Base-by-base conservation (phyloP, 75 land plant species). In the Pinus tabuliformis region DNA sequence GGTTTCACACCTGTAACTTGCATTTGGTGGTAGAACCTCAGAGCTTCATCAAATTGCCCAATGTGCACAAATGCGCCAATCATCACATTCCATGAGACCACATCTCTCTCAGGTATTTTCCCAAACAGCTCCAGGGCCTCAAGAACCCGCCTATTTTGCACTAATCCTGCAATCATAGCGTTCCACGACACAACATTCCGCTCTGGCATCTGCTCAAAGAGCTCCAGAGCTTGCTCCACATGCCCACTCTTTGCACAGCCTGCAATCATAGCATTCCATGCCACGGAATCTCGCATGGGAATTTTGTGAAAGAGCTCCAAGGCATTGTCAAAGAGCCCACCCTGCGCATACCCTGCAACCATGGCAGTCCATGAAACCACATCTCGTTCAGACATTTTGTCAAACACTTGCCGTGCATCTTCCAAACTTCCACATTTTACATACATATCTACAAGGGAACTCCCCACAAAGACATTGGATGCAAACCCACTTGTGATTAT, bases 341-440 rank as follows among this genome's bases (percentile, higher is more conserved):
- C 33, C 18, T 76, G 78, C 1, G 83, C 84, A 81, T 81, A 81
- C 37, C 59, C 84, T 26, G 58, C 61, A 70, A 83, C 59, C 76
- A 83, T 75, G 3, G 83, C 84, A 75, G 64, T 83, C 83, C 84
- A 83, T 20, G 83, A 75, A 18, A 81, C 77, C 49, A 75, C 26
- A 37, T 83, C 83, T 75, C 77, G 56, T n/a, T 58, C 58, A 37
- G 77, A 20, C 78, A 83, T 75, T 64, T 58, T 63, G 70, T 80
- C 72, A 59, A 83, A 83, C 12, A 75, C 26, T 30, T 33, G 36
- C 11, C 66, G 57, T 36, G 84, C 84, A 56, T 81, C 77, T 14
- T 21, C 52, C 5, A 80, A 22, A 37, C 26, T 56, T 37, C 78
- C 82, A 70, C 83, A 83, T 33, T 79, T 83, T 16, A 52, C 77